Conservation (phyloP, 2,329 filamentous ascomycete species). For the Orbilia blumenaviensis region DNA sequence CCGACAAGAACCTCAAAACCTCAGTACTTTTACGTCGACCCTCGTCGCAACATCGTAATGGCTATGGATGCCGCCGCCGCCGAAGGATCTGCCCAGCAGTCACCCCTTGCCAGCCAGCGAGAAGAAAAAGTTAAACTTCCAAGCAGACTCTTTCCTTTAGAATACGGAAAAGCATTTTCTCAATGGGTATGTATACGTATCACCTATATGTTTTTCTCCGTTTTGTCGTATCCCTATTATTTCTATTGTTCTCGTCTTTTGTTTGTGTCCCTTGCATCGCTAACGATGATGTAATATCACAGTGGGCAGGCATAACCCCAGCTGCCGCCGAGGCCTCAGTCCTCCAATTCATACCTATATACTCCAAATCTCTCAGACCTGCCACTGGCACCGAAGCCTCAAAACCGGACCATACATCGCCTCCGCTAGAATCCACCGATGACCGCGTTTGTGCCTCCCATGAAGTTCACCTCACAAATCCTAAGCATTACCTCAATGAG, state of each 20-base stretch:
- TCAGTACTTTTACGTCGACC: constrained; percentile 44
- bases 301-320: constrained; percentile 89
- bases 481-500: constrained; percentile 88
- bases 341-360: constrained; percentile 81
- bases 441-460: constrained; percentile 85
- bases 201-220: constrained; percentile 54
- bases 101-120: constrained; percentile 60
- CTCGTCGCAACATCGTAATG: constrained; percentile 30
- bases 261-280: not conserved
- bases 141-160: constrained; percentile 74
- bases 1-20: constrained; percentile 3
- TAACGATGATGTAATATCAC: constrained; percentile 29
- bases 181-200: constrained; percentile 78
- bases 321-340: constrained; percentile 87
- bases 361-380: constrained; percentile 54
- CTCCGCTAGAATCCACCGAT: constrained; percentile 68
- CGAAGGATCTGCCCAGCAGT: constrained; percentile 16
- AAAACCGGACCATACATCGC: constrained; percentile 67
- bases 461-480: constrained; percentile 84
- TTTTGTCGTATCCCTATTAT: not conserved
- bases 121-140: constrained; percentile 56
- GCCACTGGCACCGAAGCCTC: constrained; percentile 43
- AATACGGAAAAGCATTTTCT: constrained; percentile 87
- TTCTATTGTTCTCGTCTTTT: not conserved
- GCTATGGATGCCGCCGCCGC: constrained; percentile 33